Base-by-base conservation (phyloP, 345 rosid species). In the Syzygium grande region DNA sequence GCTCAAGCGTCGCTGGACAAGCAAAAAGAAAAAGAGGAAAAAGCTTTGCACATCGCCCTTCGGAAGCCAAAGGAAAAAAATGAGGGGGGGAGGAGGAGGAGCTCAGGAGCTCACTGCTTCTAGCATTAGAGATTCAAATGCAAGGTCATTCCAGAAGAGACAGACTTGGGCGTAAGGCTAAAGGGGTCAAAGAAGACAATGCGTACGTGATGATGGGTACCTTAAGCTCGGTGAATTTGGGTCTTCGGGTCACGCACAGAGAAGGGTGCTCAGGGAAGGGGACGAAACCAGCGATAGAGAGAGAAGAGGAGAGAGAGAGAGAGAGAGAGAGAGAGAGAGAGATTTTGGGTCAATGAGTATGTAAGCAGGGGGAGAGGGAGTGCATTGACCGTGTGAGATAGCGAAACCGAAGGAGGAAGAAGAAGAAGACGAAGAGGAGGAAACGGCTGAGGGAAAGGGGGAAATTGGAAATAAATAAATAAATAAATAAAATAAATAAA, bases 211-310 rank as follows among this genome's bases (percentile, higher is more conserved):
- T 14, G 55, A 21, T 49, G 16, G 30, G 12, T 84, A 84, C 86
- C 86, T 84, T 29, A 8, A 30, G 63, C 30, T 4, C 14, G 46
- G 27, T 29, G 61, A 53, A 53, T 84, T 10, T 30, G 61, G 86
- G 63, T 34, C 59, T 30, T 84, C 93, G 91, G 56, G 91, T 87
- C 90, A 90, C 91, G 89, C 90, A 85, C 19, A 51, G 89, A 87
- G 87, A 86, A 79, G 61, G 30, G 14, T 19, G 83, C 49, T 19
- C 49, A 1, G 49, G 49, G 7, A 38, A 34, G 29, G 80, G 23
- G 49, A 38, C 10, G 83, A 73, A 73, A 38, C 49, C 80, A 34
- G 25, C 22, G 43, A 43, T 5, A 43, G 73, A n/a, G 38, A 61
- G 17, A 61, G 68, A 27, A 11, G 29, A 58, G 55, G 13, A 54